phyloP scores from a whole-genome alignment of 2,329 filamentous ascomycete species.

The Arthrocladium fulminans region DNA sequence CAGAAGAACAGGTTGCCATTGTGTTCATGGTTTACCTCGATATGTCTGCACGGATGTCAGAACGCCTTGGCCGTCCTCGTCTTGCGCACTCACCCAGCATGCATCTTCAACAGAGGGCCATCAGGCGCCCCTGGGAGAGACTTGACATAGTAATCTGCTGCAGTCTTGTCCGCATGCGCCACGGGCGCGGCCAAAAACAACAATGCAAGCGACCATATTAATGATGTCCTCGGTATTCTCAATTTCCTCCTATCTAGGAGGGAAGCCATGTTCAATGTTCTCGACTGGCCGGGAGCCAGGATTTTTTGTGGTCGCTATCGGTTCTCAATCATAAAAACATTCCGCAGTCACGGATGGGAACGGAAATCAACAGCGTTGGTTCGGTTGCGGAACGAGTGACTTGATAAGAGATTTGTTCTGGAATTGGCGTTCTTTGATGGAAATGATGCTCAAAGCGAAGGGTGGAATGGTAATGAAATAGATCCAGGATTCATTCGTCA shows the following conservation, averaged over 20 bases:
- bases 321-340: slow-evolving; percentile 3
- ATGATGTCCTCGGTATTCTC: background rate
- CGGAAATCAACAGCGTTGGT: background rate
- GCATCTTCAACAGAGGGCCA: slow-evolving; percentile 82
- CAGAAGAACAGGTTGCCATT: slow-evolving; percentile 98
- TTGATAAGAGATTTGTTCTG: background rate
- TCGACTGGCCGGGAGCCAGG: background rate
- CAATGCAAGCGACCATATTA: background rate
- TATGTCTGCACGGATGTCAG: slow-evolving; percentile 54
- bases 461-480: background rate
- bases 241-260: background rate
- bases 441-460: background rate
- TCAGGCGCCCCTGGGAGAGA: slow-evolving; percentile 75
- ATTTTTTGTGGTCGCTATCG: background rate
- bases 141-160: slow-evolving; percentile 83
- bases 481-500: background rate
- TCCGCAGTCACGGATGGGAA: background rate
- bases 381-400: background rate
- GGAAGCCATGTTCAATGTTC: background rate
- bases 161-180: slow-evolving; percentile 44
- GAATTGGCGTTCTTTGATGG: background rate
- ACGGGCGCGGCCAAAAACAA: background rate
- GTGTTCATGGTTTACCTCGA: slow-evolving; percentile 74
- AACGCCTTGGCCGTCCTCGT: background rate
- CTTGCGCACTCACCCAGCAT: slow-evolving; percentile 67